A percentile compares a stretch with the other conserved stretches of the same genome.
Evolutionary conservation across 345 rosid species (phyloP).

Genomic region (Fremontodendron californicum): DNA sequence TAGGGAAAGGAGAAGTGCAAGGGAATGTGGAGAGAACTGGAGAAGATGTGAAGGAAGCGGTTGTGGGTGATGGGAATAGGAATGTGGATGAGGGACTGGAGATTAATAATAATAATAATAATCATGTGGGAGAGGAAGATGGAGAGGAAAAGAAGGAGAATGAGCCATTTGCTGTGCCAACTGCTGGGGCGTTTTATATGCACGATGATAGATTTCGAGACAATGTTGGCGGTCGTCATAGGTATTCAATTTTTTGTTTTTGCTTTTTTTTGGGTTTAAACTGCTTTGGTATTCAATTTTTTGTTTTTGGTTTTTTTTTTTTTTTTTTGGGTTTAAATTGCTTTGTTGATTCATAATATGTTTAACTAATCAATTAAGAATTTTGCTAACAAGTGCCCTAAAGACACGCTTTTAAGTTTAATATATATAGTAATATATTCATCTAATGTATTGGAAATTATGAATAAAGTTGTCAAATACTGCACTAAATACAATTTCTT

Average conservation of each 20-base stretch:
- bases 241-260: slow-evolving; percentile 29
- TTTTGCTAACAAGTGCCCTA: too few species aligned
- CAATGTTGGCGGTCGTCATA: slow-evolving; percentile 50
- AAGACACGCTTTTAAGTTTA: too few species aligned
- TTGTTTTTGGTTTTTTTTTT: too few species aligned
- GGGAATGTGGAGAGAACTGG: slow-evolving; percentile 28
- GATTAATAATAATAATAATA: slow-evolving; percentile 10
- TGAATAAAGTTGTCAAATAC: too few species aligned
- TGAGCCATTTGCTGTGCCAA: slow-evolving; percentile 89
- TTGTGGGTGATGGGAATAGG: slow-evolving; percentile 22
- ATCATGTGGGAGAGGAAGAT: slow-evolving; percentile 32
- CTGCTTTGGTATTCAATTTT: too few species aligned
- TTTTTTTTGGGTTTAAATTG: neutral
- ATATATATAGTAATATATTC: too few species aligned
- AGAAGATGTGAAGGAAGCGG: neutral
- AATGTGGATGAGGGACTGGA: slow-evolving; percentile 26
- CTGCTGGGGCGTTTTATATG: slow-evolving; percentile 97
- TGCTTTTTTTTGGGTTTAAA: neutral
- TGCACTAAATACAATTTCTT: too few species aligned
- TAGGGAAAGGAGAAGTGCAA: slow-evolving; percentile 1
- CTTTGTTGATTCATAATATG: neutral
- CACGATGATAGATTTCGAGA: slow-evolving; percentile 92
- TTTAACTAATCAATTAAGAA: neutral
- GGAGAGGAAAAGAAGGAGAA: slow-evolving; percentile 62
- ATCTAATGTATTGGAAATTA: too few species aligned